Evolutionary conservation across 2,329 filamentous ascomycete species (phyloP).

Genomic region (Claviceps monticola): DNA sequence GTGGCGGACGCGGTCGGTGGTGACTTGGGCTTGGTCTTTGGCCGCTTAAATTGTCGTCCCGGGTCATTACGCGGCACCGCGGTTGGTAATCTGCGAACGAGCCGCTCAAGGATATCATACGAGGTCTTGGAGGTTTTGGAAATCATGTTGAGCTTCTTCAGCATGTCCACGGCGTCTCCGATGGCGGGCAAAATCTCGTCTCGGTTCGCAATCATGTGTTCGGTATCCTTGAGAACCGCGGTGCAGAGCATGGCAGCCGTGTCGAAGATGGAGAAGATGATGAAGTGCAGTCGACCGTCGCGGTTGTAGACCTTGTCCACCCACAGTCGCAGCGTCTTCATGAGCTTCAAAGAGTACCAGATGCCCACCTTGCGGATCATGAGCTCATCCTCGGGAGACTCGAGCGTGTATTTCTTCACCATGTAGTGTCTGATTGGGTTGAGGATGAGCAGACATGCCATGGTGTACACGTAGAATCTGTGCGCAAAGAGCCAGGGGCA

Average conservation of each 20-base stretch:
- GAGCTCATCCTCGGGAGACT: slow-evolving; percentile 17
- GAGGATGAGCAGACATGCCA: slow-evolving; percentile 31
- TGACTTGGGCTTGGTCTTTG: slow-evolving; percentile 1
- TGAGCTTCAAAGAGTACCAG: slow-evolving; percentile 26
- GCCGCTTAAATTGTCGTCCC: slow-evolving; percentile 4
- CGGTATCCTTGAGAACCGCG: slow-evolving; percentile 32
- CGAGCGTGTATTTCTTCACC: slow-evolving; percentile 19
- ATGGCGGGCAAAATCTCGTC: slow-evolving; percentile 26
- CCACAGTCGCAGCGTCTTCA: slow-evolving; percentile 25
- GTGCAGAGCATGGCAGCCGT: slow-evolving; percentile 35
- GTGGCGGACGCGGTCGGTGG: background rate
- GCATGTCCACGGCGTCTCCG: slow-evolving; percentile 17
- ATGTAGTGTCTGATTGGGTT: slow-evolving; percentile 33
- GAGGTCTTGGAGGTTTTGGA: slow-evolving; percentile 22
- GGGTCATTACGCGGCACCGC: background rate
- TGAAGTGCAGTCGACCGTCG: slow-evolving; percentile 35
- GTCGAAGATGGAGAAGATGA: slow-evolving; percentile 37
- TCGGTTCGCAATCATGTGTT: slow-evolving; percentile 23
- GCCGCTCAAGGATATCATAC: slow-evolving; percentile 18
- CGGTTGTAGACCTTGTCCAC: slow-evolving; percentile 29
- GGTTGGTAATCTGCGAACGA: slow-evolving; percentile 16
- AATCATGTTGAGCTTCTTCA: slow-evolving; percentile 17
- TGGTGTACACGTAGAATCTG: slow-evolving; percentile 29
- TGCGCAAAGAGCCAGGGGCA: slow-evolving; percentile 30
- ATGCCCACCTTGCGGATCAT: slow-evolving; percentile 25